These are phyloP conservation scores for Penicillium sp. DNA, from an alignment of 2,329 filamentous ascomycete species.

Conservation along the genomic window DNA sequence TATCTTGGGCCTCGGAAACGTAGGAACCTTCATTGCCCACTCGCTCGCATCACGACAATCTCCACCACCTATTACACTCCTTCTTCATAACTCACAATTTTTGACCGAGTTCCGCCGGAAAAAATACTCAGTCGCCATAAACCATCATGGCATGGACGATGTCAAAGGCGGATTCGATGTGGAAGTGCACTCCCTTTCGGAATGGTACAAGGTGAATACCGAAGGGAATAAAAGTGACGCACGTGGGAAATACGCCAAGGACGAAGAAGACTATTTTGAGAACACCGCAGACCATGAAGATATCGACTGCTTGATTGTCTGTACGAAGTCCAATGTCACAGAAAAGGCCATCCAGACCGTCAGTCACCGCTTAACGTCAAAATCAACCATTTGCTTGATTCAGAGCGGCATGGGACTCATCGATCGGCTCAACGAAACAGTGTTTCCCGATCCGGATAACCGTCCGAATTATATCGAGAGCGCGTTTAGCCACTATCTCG, in stretches of 20 bases:
- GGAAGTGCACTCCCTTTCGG: conserved; percentile 27
- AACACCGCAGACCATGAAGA: conserved; percentile 43
- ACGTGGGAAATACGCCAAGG: not conserved
- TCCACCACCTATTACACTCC: conserved; percentile 72
- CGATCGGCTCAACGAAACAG: conserved; percentile 68
- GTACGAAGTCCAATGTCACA: conserved; percentile 71
- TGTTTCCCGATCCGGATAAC: conserved; percentile 65
- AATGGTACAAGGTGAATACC: not conserved
- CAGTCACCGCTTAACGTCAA: conserved; percentile 62
- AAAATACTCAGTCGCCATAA: conserved; percentile 35
- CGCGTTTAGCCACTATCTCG: conserved; percentile 59
- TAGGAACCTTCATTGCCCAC: conserved; percentile 76
- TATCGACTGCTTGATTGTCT: conserved; percentile 73
- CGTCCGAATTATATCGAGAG: conserved; percentile 77
- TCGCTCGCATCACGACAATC: conserved; percentile 61
- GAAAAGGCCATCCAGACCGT: conserved; percentile 65
- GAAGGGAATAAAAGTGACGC: not conserved
- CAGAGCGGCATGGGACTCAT: conserved; percentile 80
- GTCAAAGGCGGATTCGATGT: conserved; percentile 45
- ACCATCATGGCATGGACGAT: conserved; percentile 42
- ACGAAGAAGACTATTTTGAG: conserved; percentile 8
- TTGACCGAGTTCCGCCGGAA: conserved; percentile 35
- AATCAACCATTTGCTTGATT: conserved; percentile 72
- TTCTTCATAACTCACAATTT: conserved; percentile 61
- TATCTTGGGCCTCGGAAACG: conserved; percentile 75